A percentile compares a stretch with the other conserved stretches of the same genome.
Conservation (phyloP, 345 rosid species). For the Aquilaria malaccensis region DNA sequence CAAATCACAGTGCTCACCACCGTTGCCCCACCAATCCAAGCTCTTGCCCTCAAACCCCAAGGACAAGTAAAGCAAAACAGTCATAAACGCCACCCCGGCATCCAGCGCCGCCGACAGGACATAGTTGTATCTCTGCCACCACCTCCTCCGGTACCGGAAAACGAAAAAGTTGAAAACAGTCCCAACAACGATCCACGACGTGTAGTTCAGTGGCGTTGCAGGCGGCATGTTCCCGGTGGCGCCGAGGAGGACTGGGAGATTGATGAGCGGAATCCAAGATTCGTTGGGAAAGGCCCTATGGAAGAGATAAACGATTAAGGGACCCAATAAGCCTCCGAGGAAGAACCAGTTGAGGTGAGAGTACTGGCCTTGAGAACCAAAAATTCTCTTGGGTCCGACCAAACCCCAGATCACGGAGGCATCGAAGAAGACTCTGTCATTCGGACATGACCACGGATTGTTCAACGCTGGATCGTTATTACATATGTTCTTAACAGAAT, state of each 20-base stretch:
- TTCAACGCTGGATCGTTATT: constrained; percentile 14
- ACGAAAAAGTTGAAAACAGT: constrained; percentile 31
- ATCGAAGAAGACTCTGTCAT: constrained; percentile 26
- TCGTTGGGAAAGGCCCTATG: constrained; percentile 24
- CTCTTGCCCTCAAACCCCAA: constrained; percentile 19
- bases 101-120: constrained; percentile 40
- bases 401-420: constrained; percentile 35
- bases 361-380: constrained; percentile 26
- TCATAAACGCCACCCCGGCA: constrained; percentile 43
- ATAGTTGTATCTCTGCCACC: constrained; percentile 46
- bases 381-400: constrained; percentile 28
- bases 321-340: constrained; percentile 27
- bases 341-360: constrained; percentile 30
- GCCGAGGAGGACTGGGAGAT: constrained; percentile 28
- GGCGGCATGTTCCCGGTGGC: constrained; percentile 33
- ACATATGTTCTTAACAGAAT: constrained; percentile 19
- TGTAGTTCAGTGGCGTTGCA: constrained; percentile 23
- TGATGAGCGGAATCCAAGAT: constrained; percentile 31
- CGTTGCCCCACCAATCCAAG: constrained; percentile 37
- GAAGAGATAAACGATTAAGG: constrained; percentile 18
- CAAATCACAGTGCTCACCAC: constrained; percentile 34
- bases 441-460: constrained; percentile 31
- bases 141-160: constrained; percentile 25
- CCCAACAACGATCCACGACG: constrained; percentile 27
- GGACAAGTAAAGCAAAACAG: constrained; percentile 23